Evolutionary conservation across 306 rosid species (phyloP), one percentile per base, ranked within the genome.

Genomic region (Macrotyloma uniflorum): DNA sequence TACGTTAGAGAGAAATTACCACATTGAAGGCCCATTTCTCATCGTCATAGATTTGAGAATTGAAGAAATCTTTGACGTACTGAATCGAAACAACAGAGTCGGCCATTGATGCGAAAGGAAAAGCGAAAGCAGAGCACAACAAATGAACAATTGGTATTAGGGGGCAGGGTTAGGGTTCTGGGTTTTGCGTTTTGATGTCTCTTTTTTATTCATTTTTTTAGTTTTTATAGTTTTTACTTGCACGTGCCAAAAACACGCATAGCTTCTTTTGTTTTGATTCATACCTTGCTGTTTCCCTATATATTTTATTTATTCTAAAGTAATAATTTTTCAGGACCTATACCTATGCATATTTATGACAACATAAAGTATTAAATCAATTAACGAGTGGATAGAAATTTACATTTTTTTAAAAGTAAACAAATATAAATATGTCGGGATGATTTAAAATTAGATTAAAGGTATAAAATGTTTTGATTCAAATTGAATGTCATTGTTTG

Each of bases 1-100:
- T 36, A 5, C 0, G 58, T 0, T 26, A 79, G 24, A 12, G 45
- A 66, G 33, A 57, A 19, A 15, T 72, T 88, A 93, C 98, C 97
- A 67, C 62, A 83, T 91, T 94, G 76, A 83, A 89, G 43, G 92
- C 97, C 94, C 96, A 90, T 70, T 91, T 94, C 22, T 91, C 90
- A 58, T 94, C 96, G 73, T 90, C 96, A 1, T 85, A 15, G 78
- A 87, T 58, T 87, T 93, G 97, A 70, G 97, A 79, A 64, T 76
- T 74, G 62, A 87, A 0, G 83, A 91, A 81, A 42, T 81, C 85
- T 71, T 90, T 94, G 70, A 87, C 65, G 82, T 85, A 74, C 30
- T 90, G 96, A 18, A 89, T 46, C 23, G 98, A 87, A 67, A 83
- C 10, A 38, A 55, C 49, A 47, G 86, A 80, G 81, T 79, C 83